A percentile compares a stretch with the other conserved stretches of the same genome.
phyloP scores from a whole-genome alignment of 805 yeast species.

The Starmerella lactis-condensi region DNA sequence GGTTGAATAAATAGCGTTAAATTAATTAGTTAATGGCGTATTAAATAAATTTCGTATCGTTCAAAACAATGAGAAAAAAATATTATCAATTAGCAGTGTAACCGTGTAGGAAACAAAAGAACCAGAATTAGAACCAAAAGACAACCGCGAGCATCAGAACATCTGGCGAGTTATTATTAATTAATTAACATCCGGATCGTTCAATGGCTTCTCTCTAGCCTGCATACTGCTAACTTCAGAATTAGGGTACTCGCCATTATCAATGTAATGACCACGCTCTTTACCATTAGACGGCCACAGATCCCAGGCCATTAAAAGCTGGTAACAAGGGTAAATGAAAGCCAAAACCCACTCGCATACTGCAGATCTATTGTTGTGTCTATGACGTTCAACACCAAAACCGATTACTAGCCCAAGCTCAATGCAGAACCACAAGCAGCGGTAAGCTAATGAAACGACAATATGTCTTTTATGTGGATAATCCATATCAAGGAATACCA shows the following conservation, averaged over 20 bases:
- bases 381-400: conserved; percentile 28
- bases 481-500: conserved; percentile 30
- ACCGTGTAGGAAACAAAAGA: no score
- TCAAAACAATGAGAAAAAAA: no score
- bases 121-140: no score
- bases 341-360: conserved; percentile 71
- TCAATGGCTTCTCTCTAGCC: no score
- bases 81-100: no score
- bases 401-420: conserved; percentile 54
- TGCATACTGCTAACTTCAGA: not conserved
- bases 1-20: no score
- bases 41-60: no score
- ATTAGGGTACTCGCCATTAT: conserved; percentile 7
- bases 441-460: conserved; percentile 29
- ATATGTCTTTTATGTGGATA: conserved; percentile 23
- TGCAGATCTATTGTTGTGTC: conserved; percentile 33
- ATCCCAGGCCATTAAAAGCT: conserved; percentile 48
- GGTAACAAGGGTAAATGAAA: conserved; percentile 61
- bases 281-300: conserved; percentile 42
- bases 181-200: no score
- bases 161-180: no score
- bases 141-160: no score
- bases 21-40: no score
- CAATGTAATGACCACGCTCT: conserved; percentile 16
- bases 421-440: conserved; percentile 43